Evolutionary conservation across 2,329 filamentous ascomycete genomes (phyloP), one percentile per base, ranked within the genome.

Genomic region (Coniella vitis): DNA sequence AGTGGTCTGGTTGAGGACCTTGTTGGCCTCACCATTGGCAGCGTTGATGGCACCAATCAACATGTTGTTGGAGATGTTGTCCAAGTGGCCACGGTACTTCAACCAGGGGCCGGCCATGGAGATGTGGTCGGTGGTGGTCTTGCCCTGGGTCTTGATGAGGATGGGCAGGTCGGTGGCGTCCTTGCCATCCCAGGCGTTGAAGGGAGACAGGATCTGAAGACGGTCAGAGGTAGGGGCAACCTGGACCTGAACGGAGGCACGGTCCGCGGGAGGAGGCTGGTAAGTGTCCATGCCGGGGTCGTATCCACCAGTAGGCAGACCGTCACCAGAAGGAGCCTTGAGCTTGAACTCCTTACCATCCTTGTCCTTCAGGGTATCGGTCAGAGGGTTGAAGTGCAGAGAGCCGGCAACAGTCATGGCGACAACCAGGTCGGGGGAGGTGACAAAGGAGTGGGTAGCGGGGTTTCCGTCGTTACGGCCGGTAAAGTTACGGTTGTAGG

Each of bases 21-120:
- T 95, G 83, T 98, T 98, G 63, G 90, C 90, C 78, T 97, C 89
- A 53, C 85, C 89, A 73, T 97, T 98, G 65, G 87, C 90, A 63
- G 86, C 84, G 75, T 96, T 98, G 74, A 90, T 88, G 63, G 93
- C 93, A 75, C 91, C 91, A 61, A 97, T 96, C 69, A 97, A 74
- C 89, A 96, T 95, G 81, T 97, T 97, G 84, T 97, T 96, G 67
- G 90, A 96, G 75, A 97, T 96, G 81, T 97, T 97, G 82, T 96
- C 91, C 63, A 97, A 79, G 69, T 97, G 91, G 55, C 91, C 91
- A 80, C 91, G 89, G 82, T 96, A 97, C 80, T 96, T 96, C 69
- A 97, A 78, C 90, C 90, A 95, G 55, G 90, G 90, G 58, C 90
- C 90, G 59, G 90, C 90, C 88, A 95, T 94, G 55, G 90, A 95